Evolutionary conservation across 1,139 yeast genomes (phyloP).

Genomic region (Hansenula lynferdii): DNA sequence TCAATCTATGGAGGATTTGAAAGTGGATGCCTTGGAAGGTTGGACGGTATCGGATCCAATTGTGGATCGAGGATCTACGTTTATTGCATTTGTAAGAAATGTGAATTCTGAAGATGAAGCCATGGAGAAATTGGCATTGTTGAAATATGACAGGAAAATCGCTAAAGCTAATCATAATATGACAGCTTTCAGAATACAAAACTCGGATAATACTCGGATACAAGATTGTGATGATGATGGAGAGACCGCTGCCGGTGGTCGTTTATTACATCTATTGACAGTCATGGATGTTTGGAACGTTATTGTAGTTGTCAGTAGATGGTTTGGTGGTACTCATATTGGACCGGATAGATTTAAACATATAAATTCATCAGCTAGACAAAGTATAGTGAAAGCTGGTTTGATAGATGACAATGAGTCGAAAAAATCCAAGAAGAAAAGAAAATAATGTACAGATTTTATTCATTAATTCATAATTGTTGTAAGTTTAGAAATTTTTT

Average conservation of each 20-base stretch:
- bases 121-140: conserved; percentile 38
- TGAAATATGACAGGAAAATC: conserved; percentile 63
- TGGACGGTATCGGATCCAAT: conserved; percentile 81
- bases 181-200: conserved; percentile 76
- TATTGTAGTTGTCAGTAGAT: conserved; percentile 65
- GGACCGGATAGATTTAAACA: conserved; percentile 96
- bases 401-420: conserved; percentile 34
- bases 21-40: conserved; percentile 46
- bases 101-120: conserved; percentile 69
- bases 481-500: background rate
- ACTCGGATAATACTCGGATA: conserved; percentile 45
- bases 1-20: conserved; percentile 8
- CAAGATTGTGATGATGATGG: conserved; percentile 98
- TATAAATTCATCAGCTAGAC: conserved; percentile 84
- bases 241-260: conserved; percentile 93
- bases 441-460: background rate
- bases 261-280: conserved; percentile 74
- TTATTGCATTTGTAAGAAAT: conserved; percentile 67
- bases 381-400: conserved; percentile 67
- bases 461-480: too few species aligned
- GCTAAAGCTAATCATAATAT: conserved; percentile 73
- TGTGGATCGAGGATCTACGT: conserved; percentile 79
- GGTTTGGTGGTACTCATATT: conserved; percentile 91
- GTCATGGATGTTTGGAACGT: conserved; percentile 80
- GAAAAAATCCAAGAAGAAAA: conserved; percentile 9